Evolutionary conservation across 2,329 filamentous ascomycete genomes (phyloP).

Genomic region (Trichophyton benhamiae): DNA sequence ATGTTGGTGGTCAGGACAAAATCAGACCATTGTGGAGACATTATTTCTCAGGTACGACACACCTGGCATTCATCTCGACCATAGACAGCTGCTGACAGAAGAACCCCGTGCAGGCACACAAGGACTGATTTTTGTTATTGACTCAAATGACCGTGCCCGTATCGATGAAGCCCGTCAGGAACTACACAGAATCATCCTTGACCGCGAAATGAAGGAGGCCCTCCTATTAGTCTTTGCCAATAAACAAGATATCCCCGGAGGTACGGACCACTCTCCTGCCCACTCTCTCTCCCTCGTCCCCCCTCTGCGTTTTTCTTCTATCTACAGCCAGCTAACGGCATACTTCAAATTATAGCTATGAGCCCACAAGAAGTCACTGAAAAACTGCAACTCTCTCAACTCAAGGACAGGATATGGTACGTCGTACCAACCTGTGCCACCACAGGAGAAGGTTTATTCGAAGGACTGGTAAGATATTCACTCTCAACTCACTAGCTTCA

Average conservation of each 20-base stretch:
- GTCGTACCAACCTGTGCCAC: slow-evolving; percentile 74
- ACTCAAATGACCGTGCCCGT: slow-evolving; percentile 80
- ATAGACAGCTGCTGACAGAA: background rate
- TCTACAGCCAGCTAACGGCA: background rate
- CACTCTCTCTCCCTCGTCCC: background rate
- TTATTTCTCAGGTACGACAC: slow-evolving; percentile 66
- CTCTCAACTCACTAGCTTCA: background rate
- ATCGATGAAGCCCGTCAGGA: slow-evolving; percentile 90
- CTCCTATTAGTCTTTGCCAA: slow-evolving; percentile 93
- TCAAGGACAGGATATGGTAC: slow-evolving; percentile 77
- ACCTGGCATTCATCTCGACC: slow-evolving; percentile 18
- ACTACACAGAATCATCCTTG: slow-evolving; percentile 92
- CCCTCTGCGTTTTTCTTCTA: background rate
- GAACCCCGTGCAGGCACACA: slow-evolving; percentile 56
- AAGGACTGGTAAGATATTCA: slow-evolving; percentile 51
- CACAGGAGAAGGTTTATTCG: slow-evolving; percentile 66
- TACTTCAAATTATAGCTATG: slow-evolving; percentile 45
- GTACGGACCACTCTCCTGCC: slow-evolving; percentile 36
- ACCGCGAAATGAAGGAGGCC: slow-evolving; percentile 94
- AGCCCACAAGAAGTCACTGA: slow-evolving; percentile 69
- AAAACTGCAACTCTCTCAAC: slow-evolving; percentile 58
- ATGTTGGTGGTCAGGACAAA: slow-evolving; percentile 98
- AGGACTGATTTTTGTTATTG: slow-evolving; percentile 96
- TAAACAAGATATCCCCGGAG: slow-evolving; percentile 87
- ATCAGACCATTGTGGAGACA: slow-evolving; percentile 94